Evolutionary conservation across 2,329 filamentous ascomycete genomes (phyloP).

Genomic region (Cladosporium phlei): DNA sequence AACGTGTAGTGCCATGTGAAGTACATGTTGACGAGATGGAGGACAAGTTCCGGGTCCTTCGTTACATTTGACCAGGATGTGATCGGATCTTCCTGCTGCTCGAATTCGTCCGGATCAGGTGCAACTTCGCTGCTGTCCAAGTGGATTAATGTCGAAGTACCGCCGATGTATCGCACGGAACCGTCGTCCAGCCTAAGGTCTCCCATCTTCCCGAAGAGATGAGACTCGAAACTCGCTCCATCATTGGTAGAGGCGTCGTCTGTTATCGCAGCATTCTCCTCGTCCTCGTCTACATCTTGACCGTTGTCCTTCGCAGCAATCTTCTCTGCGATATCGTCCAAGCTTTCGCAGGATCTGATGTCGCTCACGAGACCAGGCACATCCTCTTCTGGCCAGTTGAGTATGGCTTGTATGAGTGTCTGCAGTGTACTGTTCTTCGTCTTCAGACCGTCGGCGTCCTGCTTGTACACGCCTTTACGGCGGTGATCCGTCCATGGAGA

Average conservation of each 20-base stretch:
- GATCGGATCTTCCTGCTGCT: constrained; percentile 61
- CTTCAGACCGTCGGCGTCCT: constrained; percentile 84
- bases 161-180: constrained; percentile 83
- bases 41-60: constrained; percentile 69
- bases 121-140: constrained; percentile 49
- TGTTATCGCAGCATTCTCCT: constrained; percentile 35
- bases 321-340: constrained; percentile 60
- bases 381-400: constrained; percentile 86
- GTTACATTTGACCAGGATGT: constrained; percentile 87
- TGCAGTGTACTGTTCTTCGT: constrained; percentile 83
- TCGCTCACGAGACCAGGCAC: constrained; percentile 74
- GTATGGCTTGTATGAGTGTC: constrained; percentile 85
- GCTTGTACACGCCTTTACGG: constrained; percentile 92
- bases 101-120: constrained; percentile 39
- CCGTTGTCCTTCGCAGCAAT: constrained; percentile 53
- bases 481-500: constrained; percentile 95
- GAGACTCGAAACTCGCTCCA: constrained; percentile 59
- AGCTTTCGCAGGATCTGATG: constrained; percentile 79
- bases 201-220: constrained; percentile 88
- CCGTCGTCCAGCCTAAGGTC: constrained; percentile 84
- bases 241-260: constrained; percentile 26
- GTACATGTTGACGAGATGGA: constrained; percentile 93
- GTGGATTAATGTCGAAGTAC: constrained; percentile 89
- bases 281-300: constrained; percentile 41
- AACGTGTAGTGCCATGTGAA: constrained; percentile 98